Evolutionary conservation across 1,284 basidiomycete species (phyloP), one percentile per base, ranked within the genome.

Genomic region (Sutorius eximius): DNA sequence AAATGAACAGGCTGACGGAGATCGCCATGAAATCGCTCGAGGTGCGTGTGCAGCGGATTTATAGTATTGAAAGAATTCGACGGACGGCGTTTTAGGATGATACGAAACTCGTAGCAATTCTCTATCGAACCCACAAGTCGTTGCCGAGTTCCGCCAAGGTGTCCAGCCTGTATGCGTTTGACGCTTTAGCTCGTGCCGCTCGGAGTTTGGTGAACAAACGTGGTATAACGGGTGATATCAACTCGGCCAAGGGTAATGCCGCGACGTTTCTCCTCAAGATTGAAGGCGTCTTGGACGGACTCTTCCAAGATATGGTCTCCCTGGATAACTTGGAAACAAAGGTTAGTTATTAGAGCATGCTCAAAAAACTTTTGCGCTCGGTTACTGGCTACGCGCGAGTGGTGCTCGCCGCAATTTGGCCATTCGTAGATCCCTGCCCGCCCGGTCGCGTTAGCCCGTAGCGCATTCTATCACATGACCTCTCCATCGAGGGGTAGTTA

Each of bases 101-200:
- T 73, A 89, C 90, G 8, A 83, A 91, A 64, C 77, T 96, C 51
- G 89, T 96, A 46, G 90, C 92, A 30, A 81, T 85, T 50, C 79
- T 97, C 40, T 94, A 90, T 71, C 87, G 89, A 51, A 87, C 87
- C 13, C 93, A 96, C 76, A 90, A 88, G 69, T 82, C 83, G 11
- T 77, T 95, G 29, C 75, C 83, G 4, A 71, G 81, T 11, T 68
- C 79, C 18, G 74, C 79, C 59, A 94, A 96, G 68, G 82, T 94
- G 57, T 85, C 83, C 45, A 92, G 90, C 72, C 77, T 97, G 53
- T 97, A 97, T 73, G 85, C 88, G 42, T 91, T 97, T 69, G 94
- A 97, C 73, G 90, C 93, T 16, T 79, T 97, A 57, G 83, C 91
- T 43, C 85, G 94, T 53, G 91, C 88, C 16, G 91, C 91, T n/a